Evolutionary conservation across 140 eudicot species (phyloP).

Genomic region (Stevia rebaudiana): DNA sequence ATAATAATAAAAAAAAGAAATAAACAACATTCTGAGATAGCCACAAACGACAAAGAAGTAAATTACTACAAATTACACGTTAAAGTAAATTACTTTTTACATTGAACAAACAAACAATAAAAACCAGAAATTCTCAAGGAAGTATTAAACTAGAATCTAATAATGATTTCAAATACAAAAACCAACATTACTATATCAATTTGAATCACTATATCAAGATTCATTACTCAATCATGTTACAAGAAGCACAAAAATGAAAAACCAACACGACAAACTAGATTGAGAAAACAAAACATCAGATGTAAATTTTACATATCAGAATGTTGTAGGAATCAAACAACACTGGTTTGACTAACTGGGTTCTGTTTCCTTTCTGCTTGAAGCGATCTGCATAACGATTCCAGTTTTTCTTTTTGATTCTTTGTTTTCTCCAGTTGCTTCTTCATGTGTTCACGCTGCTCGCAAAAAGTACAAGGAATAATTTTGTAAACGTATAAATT

Average conservation of each 20-base stretch:
- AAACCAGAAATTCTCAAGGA: too few species aligned
- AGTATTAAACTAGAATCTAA: too few species aligned
- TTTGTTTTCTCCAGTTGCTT: conserved; percentile 79
- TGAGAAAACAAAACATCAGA: conserved; percentile 5
- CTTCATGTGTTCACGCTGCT: conserved; percentile 83
- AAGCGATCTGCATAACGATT: conserved; percentile 78
- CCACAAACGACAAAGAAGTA: too few species aligned
- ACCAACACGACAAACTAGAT: conserved; percentile 4
- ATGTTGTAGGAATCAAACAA: conserved; percentile 20
- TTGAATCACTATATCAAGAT: conserved; percentile 1
- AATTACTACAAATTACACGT: too few species aligned
- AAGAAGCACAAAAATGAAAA: not conserved
- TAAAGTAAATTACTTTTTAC: too few species aligned
- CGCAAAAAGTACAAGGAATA: conserved; percentile 1
- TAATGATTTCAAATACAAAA: not conserved
- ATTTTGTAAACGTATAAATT: not conserved
- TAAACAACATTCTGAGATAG: too few species aligned
- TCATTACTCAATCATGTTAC: conserved; percentile 6
- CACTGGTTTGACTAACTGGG: conserved; percentile 26
- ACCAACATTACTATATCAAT: not conserved
- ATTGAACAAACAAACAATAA: too few species aligned
- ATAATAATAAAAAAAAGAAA: too few species aligned
- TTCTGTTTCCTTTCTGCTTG: conserved; percentile 86
- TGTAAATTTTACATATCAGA: not conserved
- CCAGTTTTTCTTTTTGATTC: conserved; percentile 85